phyloP scores from a whole-genome alignment of 78 protist genomes.

The Chrysochromulina tobinii region DNA sequence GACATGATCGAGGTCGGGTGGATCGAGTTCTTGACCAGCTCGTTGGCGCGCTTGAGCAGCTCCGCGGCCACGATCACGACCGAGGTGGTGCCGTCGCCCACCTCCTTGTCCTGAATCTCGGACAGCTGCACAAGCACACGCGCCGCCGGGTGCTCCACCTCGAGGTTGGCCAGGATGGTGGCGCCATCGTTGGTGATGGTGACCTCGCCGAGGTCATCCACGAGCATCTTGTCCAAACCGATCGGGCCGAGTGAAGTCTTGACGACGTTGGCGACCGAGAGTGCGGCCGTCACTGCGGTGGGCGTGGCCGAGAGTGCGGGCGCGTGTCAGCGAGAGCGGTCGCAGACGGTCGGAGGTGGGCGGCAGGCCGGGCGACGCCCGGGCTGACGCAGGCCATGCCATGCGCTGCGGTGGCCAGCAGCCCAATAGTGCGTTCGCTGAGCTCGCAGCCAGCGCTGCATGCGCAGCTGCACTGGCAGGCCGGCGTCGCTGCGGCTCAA shows the following conservation, averaged over 20 bases:
- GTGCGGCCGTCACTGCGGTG: conserved; percentile 82
- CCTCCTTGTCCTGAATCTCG: conserved; percentile 91
- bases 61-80: conserved; percentile 99
- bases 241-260: conserved; percentile 97
- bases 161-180: conserved; percentile 89
- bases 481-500: no score
- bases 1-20: conserved; percentile 98
- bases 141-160: conserved; percentile 97
- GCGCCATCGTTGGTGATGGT: conserved; percentile 90
- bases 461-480: no score
- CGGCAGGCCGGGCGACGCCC: neutral
- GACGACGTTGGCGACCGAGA: conserved; percentile 95
- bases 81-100: conserved; percentile 98
- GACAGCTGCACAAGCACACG: conserved; percentile 77
- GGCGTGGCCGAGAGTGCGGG: no score
- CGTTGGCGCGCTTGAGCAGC: conserved; percentile 89
- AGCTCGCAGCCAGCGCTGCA: no score
- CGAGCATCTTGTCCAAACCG: conserved; percentile 99
- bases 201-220: conserved; percentile 90
- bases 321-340: neutral
- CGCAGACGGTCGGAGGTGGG: neutral
- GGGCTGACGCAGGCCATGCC: no score
- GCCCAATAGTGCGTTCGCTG: neutral
- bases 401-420: neutral
- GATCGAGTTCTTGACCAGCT: conserved; percentile 85